These are phyloP conservation scores for Didymellaceae sp. DNA, from an alignment of 2,329 filamentous ascomycete species.

Conservation along the genomic window DNA sequence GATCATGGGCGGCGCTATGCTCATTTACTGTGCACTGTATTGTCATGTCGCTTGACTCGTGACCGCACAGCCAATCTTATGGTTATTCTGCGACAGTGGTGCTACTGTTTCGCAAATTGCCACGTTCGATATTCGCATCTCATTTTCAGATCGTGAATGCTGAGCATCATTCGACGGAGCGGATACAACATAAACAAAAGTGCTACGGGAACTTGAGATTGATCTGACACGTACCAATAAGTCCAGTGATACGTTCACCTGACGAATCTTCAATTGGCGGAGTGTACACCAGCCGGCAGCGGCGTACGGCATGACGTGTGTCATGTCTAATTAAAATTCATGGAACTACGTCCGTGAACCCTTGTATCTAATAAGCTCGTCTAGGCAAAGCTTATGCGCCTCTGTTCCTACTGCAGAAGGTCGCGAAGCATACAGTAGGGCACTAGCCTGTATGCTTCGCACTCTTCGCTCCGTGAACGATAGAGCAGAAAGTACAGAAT, in stretches of 20 bases:
- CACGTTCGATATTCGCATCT: too few relatives aligned
- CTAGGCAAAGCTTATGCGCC: constrained; percentile 13
- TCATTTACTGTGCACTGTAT: too few relatives aligned
- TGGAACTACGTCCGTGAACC: constrained; percentile 3
- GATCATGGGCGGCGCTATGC: too few relatives aligned
- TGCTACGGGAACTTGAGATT: too few relatives aligned
- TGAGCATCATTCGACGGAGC: too few relatives aligned
- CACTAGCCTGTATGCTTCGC: background rate
- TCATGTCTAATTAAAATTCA: background rate
- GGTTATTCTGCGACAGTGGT: too few relatives aligned
- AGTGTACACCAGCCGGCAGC: background rate
- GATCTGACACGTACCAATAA: too few relatives aligned
- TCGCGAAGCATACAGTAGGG: background rate
- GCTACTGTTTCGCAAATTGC: too few relatives aligned
- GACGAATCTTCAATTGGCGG: background rate
- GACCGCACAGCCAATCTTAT: too few relatives aligned
- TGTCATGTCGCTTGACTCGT: too few relatives aligned
- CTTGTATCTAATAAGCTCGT: constrained; percentile 15
- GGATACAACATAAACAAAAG: too few relatives aligned
- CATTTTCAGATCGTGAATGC: too few relatives aligned
- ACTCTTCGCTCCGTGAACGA: background rate
- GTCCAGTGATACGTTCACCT: background rate
- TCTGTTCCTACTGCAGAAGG: background rate
- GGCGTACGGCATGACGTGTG: background rate
- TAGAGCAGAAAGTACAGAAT: background rate